Base-by-base conservation (phyloP, 805 yeast species). In the Kockiozyma suomiensis region DNA sequence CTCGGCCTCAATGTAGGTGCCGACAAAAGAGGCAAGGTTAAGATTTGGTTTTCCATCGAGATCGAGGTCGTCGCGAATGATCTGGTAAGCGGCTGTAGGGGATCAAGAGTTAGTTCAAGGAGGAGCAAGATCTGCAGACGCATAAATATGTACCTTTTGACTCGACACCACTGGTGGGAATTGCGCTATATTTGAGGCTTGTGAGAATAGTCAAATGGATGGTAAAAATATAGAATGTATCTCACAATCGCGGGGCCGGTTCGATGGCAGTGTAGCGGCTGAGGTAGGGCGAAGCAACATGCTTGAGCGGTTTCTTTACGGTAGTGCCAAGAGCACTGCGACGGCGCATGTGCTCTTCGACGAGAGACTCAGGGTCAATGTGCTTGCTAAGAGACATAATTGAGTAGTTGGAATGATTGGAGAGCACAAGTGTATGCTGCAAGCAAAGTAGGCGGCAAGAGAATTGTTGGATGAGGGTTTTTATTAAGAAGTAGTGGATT, bases 21-120 rank as follows among this genome's bases (percentile, higher is more conserved):
- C 89, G 65, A 91, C 97, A 72, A 91, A 91, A 32, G 59, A 54
- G 33, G 97, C 97, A 72, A 91, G 75, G 72, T 92, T 91, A 72
- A 91, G 78, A 21, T 85, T 83, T 25, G 97, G 94, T 67, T 81
- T 84, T 17, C 97, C 97, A 71, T 91, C 97, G 60, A 92, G 79
- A 13, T 85, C 77, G 74, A 92, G 77, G 65, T 88, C 96, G 70
- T 87, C 88, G 65, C 81, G 84, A 61, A 91, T 78, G 69, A 87
- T 74, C 42, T 83, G 79, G 70, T 84, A 86, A 8, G 90, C 86
- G 54, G 78, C 64, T 53, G 33, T 2, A 10, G 43, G 35, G 33
- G 19, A 3, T 38, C 42, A n/a, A 38, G 19, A 2, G 42, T 38
- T 38, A 38, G 42, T 10, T 13, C n/a, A 13, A 33, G 38, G 2